Evolutionary conservation across 306 rosid genomes (phyloP).

Genomic region (Cicer pinnatifidum): DNA sequence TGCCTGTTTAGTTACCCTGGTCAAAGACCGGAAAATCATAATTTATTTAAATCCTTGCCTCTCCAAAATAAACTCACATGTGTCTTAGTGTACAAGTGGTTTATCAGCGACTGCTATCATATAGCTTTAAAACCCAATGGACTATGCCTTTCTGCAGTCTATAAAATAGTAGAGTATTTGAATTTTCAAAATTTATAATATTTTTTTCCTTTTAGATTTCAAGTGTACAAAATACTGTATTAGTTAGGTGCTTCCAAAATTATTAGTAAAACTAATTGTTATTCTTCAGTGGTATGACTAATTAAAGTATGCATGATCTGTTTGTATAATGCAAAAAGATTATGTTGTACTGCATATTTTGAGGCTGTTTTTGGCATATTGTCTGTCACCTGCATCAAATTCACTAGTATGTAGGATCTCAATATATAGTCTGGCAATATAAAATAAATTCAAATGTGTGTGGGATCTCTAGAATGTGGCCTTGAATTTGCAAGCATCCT

Average conservation of each 20-base stretch:
- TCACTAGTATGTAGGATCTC: conserved; percentile 8
- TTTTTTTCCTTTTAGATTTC: conserved; percentile 18
- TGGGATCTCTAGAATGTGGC: background rate
- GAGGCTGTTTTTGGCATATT: background rate
- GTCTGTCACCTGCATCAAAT: conserved; percentile 8
- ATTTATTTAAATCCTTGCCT: background rate
- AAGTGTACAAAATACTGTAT: background rate
- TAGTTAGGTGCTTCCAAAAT: conserved; percentile 24
- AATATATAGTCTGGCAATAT: conserved; percentile 10
- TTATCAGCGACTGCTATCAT: conserved; percentile 6
- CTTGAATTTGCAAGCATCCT: conserved; percentile 24
- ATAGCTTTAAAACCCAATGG: conserved; percentile 6
- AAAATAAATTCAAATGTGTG: conserved; percentile 9
- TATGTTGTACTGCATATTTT: conserved; percentile 6
- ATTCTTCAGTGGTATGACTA: background rate
- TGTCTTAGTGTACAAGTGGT: conserved; percentile 5
- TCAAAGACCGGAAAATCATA: conserved; percentile 4
- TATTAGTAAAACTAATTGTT: conserved; percentile 3
- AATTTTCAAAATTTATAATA: conserved; percentile 6
- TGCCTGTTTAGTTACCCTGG: background rate
- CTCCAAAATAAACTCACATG: background rate
- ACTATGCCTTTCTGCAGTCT: conserved; percentile 5
- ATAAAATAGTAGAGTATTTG: conserved; percentile 15
- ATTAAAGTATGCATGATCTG: background rate
- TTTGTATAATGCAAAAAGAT: background rate